Conservation (phyloP, 1,139 yeast genomes). For the Geotrichum europaeum region DNA sequence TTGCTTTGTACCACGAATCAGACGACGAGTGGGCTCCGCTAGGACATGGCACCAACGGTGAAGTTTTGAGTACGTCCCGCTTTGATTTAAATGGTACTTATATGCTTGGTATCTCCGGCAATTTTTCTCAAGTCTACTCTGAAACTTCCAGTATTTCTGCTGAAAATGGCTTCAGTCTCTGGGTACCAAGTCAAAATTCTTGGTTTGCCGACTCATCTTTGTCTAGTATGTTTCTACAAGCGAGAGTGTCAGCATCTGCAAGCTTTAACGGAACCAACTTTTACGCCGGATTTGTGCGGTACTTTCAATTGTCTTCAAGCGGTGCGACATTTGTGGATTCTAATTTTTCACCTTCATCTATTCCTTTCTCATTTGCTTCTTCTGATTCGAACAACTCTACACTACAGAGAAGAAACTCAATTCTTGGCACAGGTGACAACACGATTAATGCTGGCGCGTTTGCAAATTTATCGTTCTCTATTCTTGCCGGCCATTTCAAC, state of each 20-base stretch:
- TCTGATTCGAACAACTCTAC: conserved; percentile 18
- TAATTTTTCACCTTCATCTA: conserved; percentile 24
- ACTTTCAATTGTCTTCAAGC: conserved; percentile 24
- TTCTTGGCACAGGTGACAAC: conserved; percentile 20
- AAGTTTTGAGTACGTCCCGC: conserved; percentile 25
- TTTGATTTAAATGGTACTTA: conserved; percentile 32
- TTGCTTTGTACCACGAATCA: conserved; percentile 30
- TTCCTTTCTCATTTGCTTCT: conserved; percentile 36
- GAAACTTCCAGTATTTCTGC: conserved; percentile 9
- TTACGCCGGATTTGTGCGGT: conserved; percentile 27
- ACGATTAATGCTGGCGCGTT: conserved; percentile 34
- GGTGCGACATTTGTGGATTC: conserved; percentile 28
- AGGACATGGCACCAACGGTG: conserved; percentile 29
- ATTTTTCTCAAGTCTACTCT: conserved; percentile 24
- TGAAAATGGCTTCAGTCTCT: conserved; percentile 28
- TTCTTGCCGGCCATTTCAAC: conserved; percentile 50
- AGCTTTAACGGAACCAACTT: conserved; percentile 16
- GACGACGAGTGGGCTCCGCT: conserved; percentile 25
- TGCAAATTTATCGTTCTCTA: conserved; percentile 47
- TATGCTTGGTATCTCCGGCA: conserved; percentile 36
- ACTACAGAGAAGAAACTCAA: conserved; percentile 21
- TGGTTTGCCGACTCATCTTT: conserved; percentile 28
- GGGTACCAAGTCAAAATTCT: conserved; percentile 24
- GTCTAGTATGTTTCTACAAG: conserved; percentile 21
- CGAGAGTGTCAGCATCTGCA: conserved; percentile 22